A percentile compares a stretch with the other conserved stretches of the same genome.
These are phyloP conservation scores for Aurifilum marmelostoma DNA, from an alignment of 2,329 filamentous ascomycete species.

Conservation along the genomic window DNA sequence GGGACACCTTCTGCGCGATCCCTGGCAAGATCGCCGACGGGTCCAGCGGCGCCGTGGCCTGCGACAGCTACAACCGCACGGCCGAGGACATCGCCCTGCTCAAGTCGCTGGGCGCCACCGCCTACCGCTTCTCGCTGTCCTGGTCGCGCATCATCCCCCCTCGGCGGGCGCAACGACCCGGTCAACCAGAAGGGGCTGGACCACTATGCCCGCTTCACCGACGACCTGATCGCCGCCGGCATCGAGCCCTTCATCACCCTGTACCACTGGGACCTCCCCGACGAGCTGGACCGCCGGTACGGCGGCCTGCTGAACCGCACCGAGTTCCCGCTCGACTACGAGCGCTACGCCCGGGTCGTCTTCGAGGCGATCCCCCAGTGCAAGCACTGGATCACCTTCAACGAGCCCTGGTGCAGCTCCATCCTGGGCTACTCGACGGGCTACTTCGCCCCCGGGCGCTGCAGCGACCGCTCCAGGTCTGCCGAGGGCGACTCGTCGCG, in stretches of 20 bases:
- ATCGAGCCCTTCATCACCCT: constrained; percentile 83
- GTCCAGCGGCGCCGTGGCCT: constrained; percentile 75
- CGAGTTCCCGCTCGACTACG: constrained; percentile 82
- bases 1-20: constrained; percentile 84
- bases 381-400: constrained; percentile 89
- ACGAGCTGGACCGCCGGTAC: constrained; percentile 78
- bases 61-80: constrained; percentile 84
- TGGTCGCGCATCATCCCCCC: constrained; percentile 84
- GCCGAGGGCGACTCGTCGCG: constrained; percentile 71
- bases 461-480: constrained; percentile 73
- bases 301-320: constrained; percentile 78
- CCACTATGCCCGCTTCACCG: constrained; percentile 78
- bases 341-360: constrained; percentile 74
- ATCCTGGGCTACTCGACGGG: constrained; percentile 81
- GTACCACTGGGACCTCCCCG: constrained; percentile 87
- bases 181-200: constrained; percentile 78
- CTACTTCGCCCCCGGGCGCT: constrained; percentile 79
- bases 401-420: constrained; percentile 85
- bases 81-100: constrained; percentile 77
- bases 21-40: constrained; percentile 83
- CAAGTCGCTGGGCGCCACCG: constrained; percentile 71
- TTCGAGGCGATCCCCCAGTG: constrained; percentile 77
- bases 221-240: constrained; percentile 74
- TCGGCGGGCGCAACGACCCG: constrained; percentile 81
- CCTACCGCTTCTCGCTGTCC: constrained; percentile 83